Evolutionary conservation across 495 filamentous ascomycete genomes (phyloP), one percentile per base, ranked within the genome.

Genomic region (Parathielavia hyrcaniae): DNA sequence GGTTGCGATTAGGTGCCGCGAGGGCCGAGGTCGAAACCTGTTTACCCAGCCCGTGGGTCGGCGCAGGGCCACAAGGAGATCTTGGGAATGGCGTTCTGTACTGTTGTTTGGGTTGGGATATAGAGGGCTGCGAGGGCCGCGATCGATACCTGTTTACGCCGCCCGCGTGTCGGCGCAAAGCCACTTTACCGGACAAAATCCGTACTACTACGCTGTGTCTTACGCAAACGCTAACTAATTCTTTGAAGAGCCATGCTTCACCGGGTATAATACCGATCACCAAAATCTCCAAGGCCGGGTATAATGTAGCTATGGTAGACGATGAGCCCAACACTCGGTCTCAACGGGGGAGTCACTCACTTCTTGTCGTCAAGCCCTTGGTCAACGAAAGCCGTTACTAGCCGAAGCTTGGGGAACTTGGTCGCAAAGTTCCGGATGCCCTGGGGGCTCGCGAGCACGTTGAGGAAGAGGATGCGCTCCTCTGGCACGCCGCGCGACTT

Each of bases 381-480:
- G 67, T 98, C 93, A 63, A 98, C 82, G 67, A 98, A 98, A 16
- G 93, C 89, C n/a, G 93, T 97, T 45, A 98, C 90, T 17, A 97
- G 87, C 54, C 92, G 79, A 50, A 97, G 76, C 64, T 88, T 91
- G n/a, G 93, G 93, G 68, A 93, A 97, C 58, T 85, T 87, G 67
- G 90, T 78, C 2, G 92, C 89, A 74, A 98, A 98, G 61, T 86
- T 89, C 53, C 81, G 82, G 64, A 96, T 88, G 14, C 93, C 93
- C 60, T 96, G 85, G 1, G 93, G 93, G 65, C 91, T 96, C 16
- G 93, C 93, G 65, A 98, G 95, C 40, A 98, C 74, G 69, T 98
- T 98, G 36, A 98, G 77, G 73, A 98, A 98, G 34, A 97, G 79
- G 58, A 98, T 97, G 39, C 86, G 86, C 63, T 97, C 88, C 71